Evolutionary conservation across 129 eudicot genomes (phyloP).

Genomic region (Pseudognaphalium luteoalbum): DNA sequence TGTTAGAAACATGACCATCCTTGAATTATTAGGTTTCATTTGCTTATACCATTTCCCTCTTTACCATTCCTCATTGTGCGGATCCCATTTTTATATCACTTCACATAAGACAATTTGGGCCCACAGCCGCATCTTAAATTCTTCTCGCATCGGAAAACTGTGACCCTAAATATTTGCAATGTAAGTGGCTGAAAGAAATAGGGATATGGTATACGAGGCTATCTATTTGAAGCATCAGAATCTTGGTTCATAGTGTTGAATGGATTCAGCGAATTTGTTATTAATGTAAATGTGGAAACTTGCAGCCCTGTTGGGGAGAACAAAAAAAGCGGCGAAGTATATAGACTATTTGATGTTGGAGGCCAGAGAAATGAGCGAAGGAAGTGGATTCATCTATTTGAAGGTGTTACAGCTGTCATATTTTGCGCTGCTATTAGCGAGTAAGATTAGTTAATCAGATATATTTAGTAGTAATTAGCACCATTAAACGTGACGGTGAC

Average conservation of each 20-base stretch:
- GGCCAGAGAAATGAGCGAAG: constrained; percentile 98
- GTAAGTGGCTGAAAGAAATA: not conserved
- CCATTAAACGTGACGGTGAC: not conserved
- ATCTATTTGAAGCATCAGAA: not conserved
- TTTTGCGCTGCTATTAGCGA: constrained; percentile 99
- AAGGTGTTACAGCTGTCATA: constrained; percentile 93
- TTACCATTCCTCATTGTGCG: constrained; percentile 13
- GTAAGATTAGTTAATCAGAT: constrained; percentile 46
- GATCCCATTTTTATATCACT: constrained; percentile 6
- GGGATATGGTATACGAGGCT: not conserved
- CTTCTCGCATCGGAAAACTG: not conserved
- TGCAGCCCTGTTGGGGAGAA: constrained; percentile 99
- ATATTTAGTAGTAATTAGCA: constrained; percentile 19
- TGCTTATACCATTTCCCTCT: not conserved
- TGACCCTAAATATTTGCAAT: not conserved
- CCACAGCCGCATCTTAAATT: not conserved
- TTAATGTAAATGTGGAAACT: constrained; percentile 13
- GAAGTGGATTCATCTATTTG: constrained; percentile 99
- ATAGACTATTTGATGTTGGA: constrained; percentile 96
- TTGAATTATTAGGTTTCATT: constrained; percentile 1
- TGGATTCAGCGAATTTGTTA: not conserved
- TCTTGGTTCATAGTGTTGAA: constrained; percentile 6
- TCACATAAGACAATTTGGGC: constrained; percentile 7
- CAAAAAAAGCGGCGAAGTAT: constrained; percentile 96
- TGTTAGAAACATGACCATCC: not conserved